Conservation (phyloP, 1,139 yeast genomes). For the Magnusiomyces tetraspermus region DNA sequence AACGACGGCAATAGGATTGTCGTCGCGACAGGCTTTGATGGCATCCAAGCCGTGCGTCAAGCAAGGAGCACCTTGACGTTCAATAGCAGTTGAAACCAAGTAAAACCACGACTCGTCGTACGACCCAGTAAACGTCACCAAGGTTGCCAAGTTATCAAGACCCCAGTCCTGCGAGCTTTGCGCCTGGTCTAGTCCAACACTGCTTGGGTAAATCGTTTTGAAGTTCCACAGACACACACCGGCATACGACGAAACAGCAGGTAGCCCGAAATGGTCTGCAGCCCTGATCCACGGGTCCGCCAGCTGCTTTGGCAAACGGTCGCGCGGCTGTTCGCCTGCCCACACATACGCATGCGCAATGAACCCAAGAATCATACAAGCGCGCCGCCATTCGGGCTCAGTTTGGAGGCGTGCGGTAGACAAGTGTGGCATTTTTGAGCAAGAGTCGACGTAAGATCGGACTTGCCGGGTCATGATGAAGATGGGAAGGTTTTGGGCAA, state of each 20-base stretch:
- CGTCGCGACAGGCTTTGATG: conserved; percentile 43
- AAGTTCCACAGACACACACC: conserved; percentile 85
- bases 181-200: no score
- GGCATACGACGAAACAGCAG: conserved; percentile 84
- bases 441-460: conserved; percentile 46
- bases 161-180: conserved; percentile 36
- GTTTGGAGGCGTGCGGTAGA: conserved; percentile 37
- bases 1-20: conserved; percentile 36
- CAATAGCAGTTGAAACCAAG: conserved; percentile 78
- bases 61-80: conserved; percentile 66
- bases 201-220: conserved; percentile 47
- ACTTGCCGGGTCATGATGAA: conserved; percentile 57
- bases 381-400: conserved; percentile 57
- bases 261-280: conserved; percentile 55
- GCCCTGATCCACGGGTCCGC: conserved; percentile 61
- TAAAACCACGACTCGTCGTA: conserved; percentile 93
- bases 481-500: conserved; percentile 61
- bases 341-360: conserved; percentile 84
- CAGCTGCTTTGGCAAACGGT: conserved; percentile 55
- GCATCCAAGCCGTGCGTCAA: conserved; percentile 54
- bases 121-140: conserved; percentile 81
- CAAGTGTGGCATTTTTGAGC: conserved; percentile 46
- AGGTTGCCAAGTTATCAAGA: conserved; percentile 64
- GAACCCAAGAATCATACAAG: conserved; percentile 69
- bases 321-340: conserved; percentile 56